Conservation (phyloP, 2,329 filamentous ascomycete species). For the Didymella pomorum region DNA sequence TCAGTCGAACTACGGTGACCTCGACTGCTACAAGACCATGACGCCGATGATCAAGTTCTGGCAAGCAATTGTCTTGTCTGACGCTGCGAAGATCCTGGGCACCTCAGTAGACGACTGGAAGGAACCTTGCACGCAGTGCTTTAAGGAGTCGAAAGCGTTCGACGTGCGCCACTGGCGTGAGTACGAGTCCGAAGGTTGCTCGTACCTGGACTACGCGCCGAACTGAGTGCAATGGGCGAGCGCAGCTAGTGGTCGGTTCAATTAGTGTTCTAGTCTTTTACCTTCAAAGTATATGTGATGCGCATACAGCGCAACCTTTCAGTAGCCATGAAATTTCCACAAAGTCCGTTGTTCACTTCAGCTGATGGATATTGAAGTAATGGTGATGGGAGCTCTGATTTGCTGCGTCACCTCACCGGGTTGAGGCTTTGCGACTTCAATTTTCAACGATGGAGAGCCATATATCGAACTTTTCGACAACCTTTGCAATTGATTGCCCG, state of each 20-base stretch:
- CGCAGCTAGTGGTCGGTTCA: too few species aligned
- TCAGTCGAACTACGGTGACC: not conserved
- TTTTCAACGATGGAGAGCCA: too few species aligned
- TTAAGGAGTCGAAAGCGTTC: not conserved
- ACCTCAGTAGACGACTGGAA: not conserved
- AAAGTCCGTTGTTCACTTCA: not conserved
- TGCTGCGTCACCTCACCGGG: too few species aligned
- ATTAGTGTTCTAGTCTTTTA: not conserved
- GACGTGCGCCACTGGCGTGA: constrained; percentile 2
- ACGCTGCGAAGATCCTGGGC: constrained; percentile 3
- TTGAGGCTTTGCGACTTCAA: not conserved
- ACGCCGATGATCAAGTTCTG: constrained; percentile 2
- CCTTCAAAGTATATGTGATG: not conserved
- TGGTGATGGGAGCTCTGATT: too few species aligned
- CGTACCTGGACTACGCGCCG: not conserved
- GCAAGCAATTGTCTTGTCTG: constrained; percentile 3
- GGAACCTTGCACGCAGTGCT: not conserved
- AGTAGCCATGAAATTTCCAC: not conserved
- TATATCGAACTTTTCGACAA: too few species aligned
- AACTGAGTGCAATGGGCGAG: not conserved
- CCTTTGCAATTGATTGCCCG: not conserved
- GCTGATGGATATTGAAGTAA: too few species aligned
- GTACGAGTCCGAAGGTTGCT: not conserved
- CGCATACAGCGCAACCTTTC: not conserved
- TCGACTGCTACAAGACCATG: constrained; percentile 4